Base-by-base conservation (phyloP, 768 basidiomycete species). In the Xerocomellus intermedius region DNA sequence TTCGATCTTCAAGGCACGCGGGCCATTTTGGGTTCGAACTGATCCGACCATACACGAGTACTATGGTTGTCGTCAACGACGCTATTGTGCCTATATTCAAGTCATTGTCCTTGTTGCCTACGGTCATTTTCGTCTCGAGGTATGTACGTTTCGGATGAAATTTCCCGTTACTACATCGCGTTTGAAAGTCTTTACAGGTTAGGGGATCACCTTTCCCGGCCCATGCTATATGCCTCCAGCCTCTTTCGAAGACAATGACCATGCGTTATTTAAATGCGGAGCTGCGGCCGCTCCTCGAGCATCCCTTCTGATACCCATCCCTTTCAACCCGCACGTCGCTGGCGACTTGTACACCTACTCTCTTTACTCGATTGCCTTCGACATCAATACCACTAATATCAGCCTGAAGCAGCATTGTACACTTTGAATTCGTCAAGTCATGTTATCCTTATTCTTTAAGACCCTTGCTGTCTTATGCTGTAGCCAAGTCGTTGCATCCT, bases 241-340 rank as follows among this genome's bases (percentile, higher is more conserved):
- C 36, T 58, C 56, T 60, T 63, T 58, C 22, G 52, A 55, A 51
- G 39, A 63, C 61, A 63, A 65, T 50, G 5, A 21, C 28, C 19
- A 36, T 36, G 19, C 38, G 24, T 24, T 24, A 13, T 28, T 52
- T 48, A 54, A 60, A 62, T 28, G 33, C 41, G 12, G 30, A 44
- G 4, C 7, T 10, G 9, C n/a, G 13, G 22, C 36, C 36, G n/a
- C 37, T n/a, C 43, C 17, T 38, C n/a, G 38, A 58, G 33, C 55
- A 9, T 26, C 17, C 21, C 16, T 24, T 32, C 28, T 14, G 33
- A 51, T 62, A 58, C 55, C 51, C 55, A 38, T 39, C 46, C 39
- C 33, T 33, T 45, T 49, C 22, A n/a, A n/a, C n/a, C 32, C 22
- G 13, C 22, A 32, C 39, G 58, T 61, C 62, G 64, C 64, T 61